Evolutionary conservation across 306 rosid genomes (phyloP).

Genomic region (Bauhinia variegata): DNA sequence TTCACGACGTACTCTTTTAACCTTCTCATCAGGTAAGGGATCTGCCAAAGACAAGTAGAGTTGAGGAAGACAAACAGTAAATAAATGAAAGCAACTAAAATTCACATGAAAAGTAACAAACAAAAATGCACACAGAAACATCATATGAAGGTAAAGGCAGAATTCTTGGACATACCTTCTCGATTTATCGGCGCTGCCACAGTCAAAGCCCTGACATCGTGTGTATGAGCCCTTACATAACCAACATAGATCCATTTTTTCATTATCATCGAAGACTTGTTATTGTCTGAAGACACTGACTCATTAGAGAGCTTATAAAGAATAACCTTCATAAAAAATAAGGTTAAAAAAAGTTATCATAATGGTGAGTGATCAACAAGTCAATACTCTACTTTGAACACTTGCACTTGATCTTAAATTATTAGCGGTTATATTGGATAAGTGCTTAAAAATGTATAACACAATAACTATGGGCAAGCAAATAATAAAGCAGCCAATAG

Average conservation of each 20-base stretch:
- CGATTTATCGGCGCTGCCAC: slow-evolving; percentile 82
- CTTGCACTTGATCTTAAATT: no score
- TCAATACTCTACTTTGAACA: no score
- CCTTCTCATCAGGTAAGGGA: slow-evolving; percentile 59
- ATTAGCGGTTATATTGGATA: no score
- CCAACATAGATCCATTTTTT: slow-evolving; percentile 88
- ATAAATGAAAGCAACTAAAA: slow-evolving; percentile 11
- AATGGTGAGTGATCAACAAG: background rate
- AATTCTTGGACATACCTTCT: slow-evolving; percentile 65
- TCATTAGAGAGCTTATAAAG: slow-evolving; percentile 67
- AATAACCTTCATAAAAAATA: background rate
- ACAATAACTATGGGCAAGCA: no score
- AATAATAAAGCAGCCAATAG: no score
- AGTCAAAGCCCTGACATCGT: slow-evolving; percentile 83
- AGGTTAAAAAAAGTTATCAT: background rate
- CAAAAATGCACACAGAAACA: background rate
- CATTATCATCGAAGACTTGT: slow-evolving; percentile 32
- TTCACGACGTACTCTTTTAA: slow-evolving; percentile 54
- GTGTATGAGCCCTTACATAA: slow-evolving; percentile 76
- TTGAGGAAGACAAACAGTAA: slow-evolving; percentile 22
- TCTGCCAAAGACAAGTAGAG: slow-evolving; percentile 51
- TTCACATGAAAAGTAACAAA: background rate
- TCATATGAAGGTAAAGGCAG: background rate
- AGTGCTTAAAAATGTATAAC: no score
- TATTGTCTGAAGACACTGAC: slow-evolving; percentile 43